Conservation (phyloP, 1,284 basidiomycete genomes). For the Moesziomyces sp. region DNA sequence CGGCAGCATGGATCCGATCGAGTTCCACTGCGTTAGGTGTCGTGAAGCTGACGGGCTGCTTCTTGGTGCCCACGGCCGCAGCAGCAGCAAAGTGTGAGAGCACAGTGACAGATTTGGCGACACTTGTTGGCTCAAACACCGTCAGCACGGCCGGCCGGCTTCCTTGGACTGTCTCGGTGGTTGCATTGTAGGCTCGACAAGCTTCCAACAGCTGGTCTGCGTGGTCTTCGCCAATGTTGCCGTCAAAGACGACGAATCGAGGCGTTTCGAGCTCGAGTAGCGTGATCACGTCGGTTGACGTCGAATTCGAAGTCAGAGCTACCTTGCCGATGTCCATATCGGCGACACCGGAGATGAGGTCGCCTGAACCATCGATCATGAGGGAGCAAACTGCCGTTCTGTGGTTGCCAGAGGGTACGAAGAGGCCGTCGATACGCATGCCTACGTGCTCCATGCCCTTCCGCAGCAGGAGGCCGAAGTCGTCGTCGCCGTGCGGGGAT, state of each 20-base stretch:
- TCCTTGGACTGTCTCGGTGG: not conserved
- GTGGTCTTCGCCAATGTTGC: constrained; percentile 42
- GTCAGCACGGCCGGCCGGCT: constrained; percentile 8
- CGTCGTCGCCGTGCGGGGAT: constrained; percentile 68
- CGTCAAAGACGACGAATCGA: constrained; percentile 31
- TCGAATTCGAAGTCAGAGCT: constrained; percentile 10
- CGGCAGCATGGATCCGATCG: constrained; percentile 17
- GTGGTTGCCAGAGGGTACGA: constrained; percentile 63
- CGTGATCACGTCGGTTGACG: not conserved
- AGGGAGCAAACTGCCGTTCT: constrained; percentile 86
- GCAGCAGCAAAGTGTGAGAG: not conserved
- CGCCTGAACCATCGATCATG: constrained; percentile 78
- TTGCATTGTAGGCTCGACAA: constrained; percentile 65
- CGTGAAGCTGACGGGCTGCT: constrained; percentile 24
- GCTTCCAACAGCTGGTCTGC: constrained; percentile 46
- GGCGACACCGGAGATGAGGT: constrained; percentile 84
- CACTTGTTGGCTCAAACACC: constrained; percentile 42
- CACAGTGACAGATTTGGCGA: constrained; percentile 19
- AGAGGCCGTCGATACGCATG: constrained; percentile 84
- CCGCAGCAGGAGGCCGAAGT: constrained; percentile 71
- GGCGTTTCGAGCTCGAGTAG: constrained; percentile 13
- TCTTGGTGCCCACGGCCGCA: too few species aligned
- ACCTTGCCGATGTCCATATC: constrained; percentile 76
- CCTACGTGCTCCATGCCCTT: constrained; percentile 74
- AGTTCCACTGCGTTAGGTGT: constrained; percentile 53